A percentile compares a stretch with the other conserved stretches of the same genome.
These are phyloP conservation scores for Rhododendron simsii DNA, from an alignment of 148 eudicot genomes.

Conservation along the genomic window DNA sequence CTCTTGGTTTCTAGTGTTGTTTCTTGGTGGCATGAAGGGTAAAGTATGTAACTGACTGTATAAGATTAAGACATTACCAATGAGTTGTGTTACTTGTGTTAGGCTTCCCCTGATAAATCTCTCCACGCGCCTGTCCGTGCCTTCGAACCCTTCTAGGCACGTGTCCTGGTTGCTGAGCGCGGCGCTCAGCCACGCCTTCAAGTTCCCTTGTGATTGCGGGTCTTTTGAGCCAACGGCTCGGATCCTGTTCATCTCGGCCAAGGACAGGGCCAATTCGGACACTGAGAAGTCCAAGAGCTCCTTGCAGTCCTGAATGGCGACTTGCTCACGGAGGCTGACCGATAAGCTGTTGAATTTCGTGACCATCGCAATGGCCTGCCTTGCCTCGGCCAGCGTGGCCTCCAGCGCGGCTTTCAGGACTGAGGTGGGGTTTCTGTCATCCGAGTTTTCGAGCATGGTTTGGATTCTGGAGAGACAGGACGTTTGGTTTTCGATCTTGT, in stretches of 20 bases:
- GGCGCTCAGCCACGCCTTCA: constrained; percentile 88
- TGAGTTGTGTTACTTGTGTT: constrained; percentile 74
- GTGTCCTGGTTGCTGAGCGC: constrained; percentile 93
- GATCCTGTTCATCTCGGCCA: constrained; percentile 57
- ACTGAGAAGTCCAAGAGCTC: constrained; percentile 92
- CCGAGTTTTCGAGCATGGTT: constrained; percentile 28
- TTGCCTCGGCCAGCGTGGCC: constrained; percentile 53
- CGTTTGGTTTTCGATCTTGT: constrained; percentile 45
- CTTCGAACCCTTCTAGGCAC: constrained; percentile 92
- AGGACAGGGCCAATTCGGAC: constrained; percentile 76
- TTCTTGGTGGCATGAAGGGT: constrained; percentile 56
- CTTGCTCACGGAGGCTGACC: constrained; percentile 53
- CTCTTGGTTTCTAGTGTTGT: constrained; percentile 19
- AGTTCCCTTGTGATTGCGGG: constrained; percentile 34
- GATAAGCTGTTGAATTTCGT: constrained; percentile 50
- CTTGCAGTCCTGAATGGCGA: constrained; percentile 79
- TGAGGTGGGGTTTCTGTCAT: constrained; percentile 25
- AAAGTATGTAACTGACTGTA: constrained; percentile 53
- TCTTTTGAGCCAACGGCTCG: constrained; percentile 19
- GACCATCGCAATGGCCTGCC: constrained; percentile 41
- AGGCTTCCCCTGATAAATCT: constrained; percentile 63
- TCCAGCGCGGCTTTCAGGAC: constrained; percentile 65
- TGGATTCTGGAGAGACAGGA: constrained; percentile 47
- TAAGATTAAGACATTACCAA: constrained; percentile 67
- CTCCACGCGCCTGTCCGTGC: constrained; percentile 46